Percentiles rank a stretch among this genome's conserved stretches.
Evolutionary conservation across 2,329 filamentous ascomycete genomes (phyloP).

Genomic region (Nemania abortiva): DNA sequence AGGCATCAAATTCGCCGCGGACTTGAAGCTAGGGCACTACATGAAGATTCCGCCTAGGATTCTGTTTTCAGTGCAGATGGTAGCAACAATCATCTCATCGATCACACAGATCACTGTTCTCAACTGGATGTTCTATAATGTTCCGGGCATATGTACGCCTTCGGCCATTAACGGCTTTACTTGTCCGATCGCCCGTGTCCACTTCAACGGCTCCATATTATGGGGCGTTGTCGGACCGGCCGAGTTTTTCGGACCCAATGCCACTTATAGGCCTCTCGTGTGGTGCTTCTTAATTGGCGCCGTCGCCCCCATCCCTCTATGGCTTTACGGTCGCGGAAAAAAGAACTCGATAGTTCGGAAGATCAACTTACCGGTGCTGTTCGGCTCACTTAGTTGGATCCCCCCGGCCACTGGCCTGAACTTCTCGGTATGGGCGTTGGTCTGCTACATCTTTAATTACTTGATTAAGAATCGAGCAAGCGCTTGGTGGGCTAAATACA

Average conservation of each 20-base stretch:
- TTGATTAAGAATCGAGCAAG: conserved; percentile 75
- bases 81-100: conserved; percentile 80
- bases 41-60: conserved; percentile 88
- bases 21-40: conserved; percentile 88
- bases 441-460: conserved; percentile 88
- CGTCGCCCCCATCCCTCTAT: conserved; percentile 78
- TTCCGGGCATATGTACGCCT: conserved; percentile 81
- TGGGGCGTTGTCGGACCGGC: conserved; percentile 89
- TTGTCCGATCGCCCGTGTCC: conserved; percentile 86
- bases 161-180: conserved; percentile 88
- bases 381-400: conserved; percentile 87
- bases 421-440: conserved; percentile 87
- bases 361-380: conserved; percentile 85
- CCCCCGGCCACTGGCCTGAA: conserved; percentile 88
- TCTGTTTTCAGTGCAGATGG: conserved; percentile 82
- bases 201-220: conserved; percentile 90
- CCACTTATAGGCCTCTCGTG: conserved; percentile 80
- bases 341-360: conserved; percentile 75
- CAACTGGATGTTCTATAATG: conserved; percentile 89
- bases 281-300: conserved; percentile 87
- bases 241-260: conserved; percentile 83
- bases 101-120: conserved; percentile 85
- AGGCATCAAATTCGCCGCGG: conserved; percentile 88
- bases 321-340: conserved; percentile 73
- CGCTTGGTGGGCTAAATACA: conserved; percentile 92